Percentiles rank a stretch among this genome's conserved stretches.
Evolutionary conservation across 2,329 filamentous ascomycete species (phyloP).

Genomic region (Cercospora sp.): DNA sequence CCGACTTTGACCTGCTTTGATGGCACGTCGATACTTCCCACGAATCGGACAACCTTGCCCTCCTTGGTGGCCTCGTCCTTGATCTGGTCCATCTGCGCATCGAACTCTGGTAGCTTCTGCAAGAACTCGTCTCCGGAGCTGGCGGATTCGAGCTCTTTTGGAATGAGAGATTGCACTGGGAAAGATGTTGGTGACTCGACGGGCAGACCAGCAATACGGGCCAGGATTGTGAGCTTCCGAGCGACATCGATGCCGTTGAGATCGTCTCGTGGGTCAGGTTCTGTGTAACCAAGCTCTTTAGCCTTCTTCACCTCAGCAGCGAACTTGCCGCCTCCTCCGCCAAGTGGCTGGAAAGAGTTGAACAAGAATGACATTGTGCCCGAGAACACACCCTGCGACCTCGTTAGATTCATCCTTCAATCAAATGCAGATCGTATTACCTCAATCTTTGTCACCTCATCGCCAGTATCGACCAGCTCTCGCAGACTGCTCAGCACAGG

Average conservation of each 20-base stretch:
- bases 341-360: conserved; percentile 89
- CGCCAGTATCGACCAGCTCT: conserved; percentile 91
- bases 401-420: not conserved
- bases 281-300: conserved; percentile 88
- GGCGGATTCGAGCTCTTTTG: conserved; percentile 76
- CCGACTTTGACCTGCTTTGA: conserved; percentile 85
- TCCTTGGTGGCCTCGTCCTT: conserved; percentile 83
- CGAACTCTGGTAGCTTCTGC: conserved; percentile 74
- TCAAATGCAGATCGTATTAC: not conserved
- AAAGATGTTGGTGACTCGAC: conserved; percentile 84
- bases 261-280: conserved; percentile 83
- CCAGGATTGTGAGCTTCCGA: conserved; percentile 93
- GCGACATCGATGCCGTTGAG: conserved; percentile 88
- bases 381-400: conserved; percentile 74
- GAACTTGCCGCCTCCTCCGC: conserved; percentile 76
- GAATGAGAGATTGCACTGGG: conserved; percentile 91
- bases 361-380: conserved; percentile 98
- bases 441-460: conserved; percentile 88
- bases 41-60: conserved; percentile 90
- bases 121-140: conserved; percentile 84
- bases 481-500: conserved; percentile 91
- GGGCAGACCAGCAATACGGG: conserved; percentile 76
- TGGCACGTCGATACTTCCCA: conserved; percentile 87
- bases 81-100: conserved; percentile 83
- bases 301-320: conserved; percentile 89